Evolutionary conservation across 352 stramenopile genomes (phyloP).

Genomic region (Globisporangium splendens): DNA sequence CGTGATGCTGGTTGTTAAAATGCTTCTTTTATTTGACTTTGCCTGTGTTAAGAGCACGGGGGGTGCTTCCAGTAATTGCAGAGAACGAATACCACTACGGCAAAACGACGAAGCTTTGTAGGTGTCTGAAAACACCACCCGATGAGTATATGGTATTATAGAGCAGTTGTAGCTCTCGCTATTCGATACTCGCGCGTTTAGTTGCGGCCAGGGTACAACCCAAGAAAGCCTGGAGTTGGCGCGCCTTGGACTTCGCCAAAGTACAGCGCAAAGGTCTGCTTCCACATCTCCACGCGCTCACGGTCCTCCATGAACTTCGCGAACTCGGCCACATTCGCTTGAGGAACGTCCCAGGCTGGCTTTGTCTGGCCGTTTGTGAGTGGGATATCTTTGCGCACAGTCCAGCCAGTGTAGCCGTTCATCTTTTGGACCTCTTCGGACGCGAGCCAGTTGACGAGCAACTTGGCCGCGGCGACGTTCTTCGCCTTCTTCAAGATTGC

Average conservation of each 20-base stretch:
- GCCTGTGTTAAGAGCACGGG: no score
- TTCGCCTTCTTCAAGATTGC: conserved; percentile 57
- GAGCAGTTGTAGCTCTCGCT: no score
- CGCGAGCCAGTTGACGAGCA: conserved; percentile 58
- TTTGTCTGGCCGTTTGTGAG: conserved; percentile 18
- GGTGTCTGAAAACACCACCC: no score
- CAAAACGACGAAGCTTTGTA: no score
- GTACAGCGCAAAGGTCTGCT: conserved; percentile 47
- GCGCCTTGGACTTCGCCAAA: conserved; percentile 48
- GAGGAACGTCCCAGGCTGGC: conserved; percentile 27
- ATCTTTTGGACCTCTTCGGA: conserved; percentile 41
- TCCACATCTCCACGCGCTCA: conserved; percentile 32
- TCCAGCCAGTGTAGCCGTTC: conserved; percentile 17
- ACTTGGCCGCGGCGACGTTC: conserved; percentile 45
- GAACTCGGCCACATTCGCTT: conserved; percentile 34
- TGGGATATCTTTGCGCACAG: conserved; percentile 32
- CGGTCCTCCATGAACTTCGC: conserved; percentile 48
- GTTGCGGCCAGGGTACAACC: conserved; percentile 21
- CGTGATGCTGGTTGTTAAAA: no score
- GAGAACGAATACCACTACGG: no score
- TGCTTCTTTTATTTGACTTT: no score
- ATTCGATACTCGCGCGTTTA: no score
- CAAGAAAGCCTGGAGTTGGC: conserved; percentile 31
- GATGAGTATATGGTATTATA: no score
- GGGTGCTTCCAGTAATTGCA: no score